phyloP scores from a whole-genome alignment of 495 filamentous ascomycete species.

The Aspergillus diversus region DNA sequence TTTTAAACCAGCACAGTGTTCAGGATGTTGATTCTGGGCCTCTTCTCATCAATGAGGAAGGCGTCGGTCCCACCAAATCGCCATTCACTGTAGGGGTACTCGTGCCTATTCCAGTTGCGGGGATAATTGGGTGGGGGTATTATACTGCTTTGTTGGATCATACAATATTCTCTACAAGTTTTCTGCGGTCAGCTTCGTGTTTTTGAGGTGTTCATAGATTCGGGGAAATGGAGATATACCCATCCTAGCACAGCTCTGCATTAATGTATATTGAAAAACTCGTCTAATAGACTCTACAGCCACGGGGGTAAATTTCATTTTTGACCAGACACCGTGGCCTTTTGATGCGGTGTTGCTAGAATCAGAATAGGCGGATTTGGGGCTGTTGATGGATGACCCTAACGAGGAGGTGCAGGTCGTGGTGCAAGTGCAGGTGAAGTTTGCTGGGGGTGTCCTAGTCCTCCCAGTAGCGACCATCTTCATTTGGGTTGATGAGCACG shows the following conservation, averaged over 20 bases:
- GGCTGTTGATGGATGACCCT: constrained; percentile 32
- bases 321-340: neutral
- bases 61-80: neutral
- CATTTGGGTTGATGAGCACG: constrained; percentile 29
- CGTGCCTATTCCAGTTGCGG: constrained; percentile 15
- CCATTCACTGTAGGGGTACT: constrained; percentile 19
- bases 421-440: constrained; percentile 32
- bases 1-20: neutral
- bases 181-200: neutral
- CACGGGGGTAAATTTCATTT: constrained; percentile 7
- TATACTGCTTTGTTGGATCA: constrained; percentile 1
- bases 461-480: neutral
- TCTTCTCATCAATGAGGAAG: neutral
- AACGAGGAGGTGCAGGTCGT: constrained; percentile 34
- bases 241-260: constrained; percentile 31
- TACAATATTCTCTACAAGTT: constrained; percentile 8
- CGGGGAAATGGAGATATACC: constrained; percentile 1
- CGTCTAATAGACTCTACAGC: constrained; percentile 31
- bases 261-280: constrained; percentile 35
- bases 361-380: constrained; percentile 27
- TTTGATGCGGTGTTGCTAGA: constrained; percentile 31
- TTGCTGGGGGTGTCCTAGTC: constrained; percentile 24
- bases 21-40: neutral
- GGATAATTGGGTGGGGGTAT: constrained; percentile 3
- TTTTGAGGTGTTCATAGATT: neutral